A percentile compares a stretch with the other conserved stretches of the same genome.
These are phyloP conservation scores for Bipolaris zeicola DNA, from an alignment of 2,329 filamentous ascomycete species.

Conservation along the genomic window DNA sequence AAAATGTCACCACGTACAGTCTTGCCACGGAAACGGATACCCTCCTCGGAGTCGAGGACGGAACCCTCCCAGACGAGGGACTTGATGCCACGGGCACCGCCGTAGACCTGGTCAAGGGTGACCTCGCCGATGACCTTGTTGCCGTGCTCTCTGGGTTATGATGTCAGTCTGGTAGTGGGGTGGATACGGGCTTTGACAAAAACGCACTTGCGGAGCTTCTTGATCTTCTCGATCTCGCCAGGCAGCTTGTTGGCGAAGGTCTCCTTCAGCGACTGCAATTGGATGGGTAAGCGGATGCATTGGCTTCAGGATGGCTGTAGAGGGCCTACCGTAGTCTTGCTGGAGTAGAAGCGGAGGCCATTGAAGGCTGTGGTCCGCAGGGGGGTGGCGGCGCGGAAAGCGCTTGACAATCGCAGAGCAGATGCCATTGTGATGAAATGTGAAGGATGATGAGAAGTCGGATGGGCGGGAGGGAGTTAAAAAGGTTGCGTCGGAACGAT, in stretches of 20 bases:
- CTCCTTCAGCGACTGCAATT: conserved; percentile 86
- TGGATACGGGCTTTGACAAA: conserved; percentile 5
- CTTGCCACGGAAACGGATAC: conserved; percentile 98
- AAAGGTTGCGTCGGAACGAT: conserved; percentile 27
- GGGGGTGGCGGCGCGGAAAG: conserved; percentile 73
- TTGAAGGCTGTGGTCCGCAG: conserved; percentile 77
- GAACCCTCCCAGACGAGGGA: conserved; percentile 95
- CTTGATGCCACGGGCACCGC: conserved; percentile 99
- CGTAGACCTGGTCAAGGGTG: conserved; percentile 98
- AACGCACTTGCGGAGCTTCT: conserved; percentile 89
- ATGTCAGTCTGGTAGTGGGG: conserved; percentile 34
- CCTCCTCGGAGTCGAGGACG: conserved; percentile 97
- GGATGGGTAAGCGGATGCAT: conserved; percentile 33
- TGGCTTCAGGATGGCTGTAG: conserved; percentile 8
- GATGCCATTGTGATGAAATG: conserved; percentile 72
- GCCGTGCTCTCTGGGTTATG: conserved; percentile 76
- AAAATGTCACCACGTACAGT: conserved; percentile 60
- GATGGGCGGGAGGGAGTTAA: conserved; percentile 39
- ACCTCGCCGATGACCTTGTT: conserved; percentile 96
- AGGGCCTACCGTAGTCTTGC: conserved; percentile 76
- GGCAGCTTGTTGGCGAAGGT: conserved; percentile 96
- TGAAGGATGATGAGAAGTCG: conserved; percentile 43
- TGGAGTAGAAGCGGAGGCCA: conserved; percentile 87
- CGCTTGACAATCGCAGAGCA: conserved; percentile 78
- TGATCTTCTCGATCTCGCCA: conserved; percentile 98